Percentiles rank a stretch among this genome's conserved stretches.
Conservation (phyloP, 2,329 filamentous ascomycete species). For the Magnaporthiopsis poae region DNA sequence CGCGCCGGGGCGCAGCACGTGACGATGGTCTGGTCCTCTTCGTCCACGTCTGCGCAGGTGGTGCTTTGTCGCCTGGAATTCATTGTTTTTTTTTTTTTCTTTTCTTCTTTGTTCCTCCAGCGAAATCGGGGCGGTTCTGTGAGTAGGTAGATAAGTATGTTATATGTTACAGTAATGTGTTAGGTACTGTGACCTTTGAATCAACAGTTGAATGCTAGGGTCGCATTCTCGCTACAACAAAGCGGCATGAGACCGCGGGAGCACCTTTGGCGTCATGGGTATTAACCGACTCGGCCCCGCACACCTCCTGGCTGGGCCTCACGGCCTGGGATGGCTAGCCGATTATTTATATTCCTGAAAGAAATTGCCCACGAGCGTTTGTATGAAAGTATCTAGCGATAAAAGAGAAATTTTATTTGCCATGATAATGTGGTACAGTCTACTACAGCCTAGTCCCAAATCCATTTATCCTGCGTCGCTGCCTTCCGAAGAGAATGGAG, state of each 20-base stretch:
- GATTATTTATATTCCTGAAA: background rate
- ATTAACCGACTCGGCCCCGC: background rate
- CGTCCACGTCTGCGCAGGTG: constrained; percentile 17
- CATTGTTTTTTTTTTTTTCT: background rate
- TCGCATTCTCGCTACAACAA: background rate
- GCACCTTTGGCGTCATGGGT: too few relatives aligned
- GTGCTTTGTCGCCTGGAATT: background rate
- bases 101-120: too few relatives aligned
- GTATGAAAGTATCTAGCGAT: background rate
- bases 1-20: constrained; percentile 28
- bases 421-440: background rate
- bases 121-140: background rate
- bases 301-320: background rate
- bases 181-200: too few relatives aligned
- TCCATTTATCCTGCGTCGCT: constrained; percentile 7
- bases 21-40: constrained; percentile 24
- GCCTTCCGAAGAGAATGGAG: background rate
- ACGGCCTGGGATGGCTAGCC: background rate
- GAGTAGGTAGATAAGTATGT: too few relatives aligned
- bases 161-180: too few relatives aligned
- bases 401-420: background rate
- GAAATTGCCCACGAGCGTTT: background rate
- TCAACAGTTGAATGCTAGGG: background rate
- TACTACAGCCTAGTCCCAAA: constrained; percentile 6
- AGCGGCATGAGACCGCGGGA: too few relatives aligned